These are phyloP conservation scores for Aspergillus hancockii DNA, from an alignment of 495 filamentous ascomycete species.

Conservation along the genomic window DNA sequence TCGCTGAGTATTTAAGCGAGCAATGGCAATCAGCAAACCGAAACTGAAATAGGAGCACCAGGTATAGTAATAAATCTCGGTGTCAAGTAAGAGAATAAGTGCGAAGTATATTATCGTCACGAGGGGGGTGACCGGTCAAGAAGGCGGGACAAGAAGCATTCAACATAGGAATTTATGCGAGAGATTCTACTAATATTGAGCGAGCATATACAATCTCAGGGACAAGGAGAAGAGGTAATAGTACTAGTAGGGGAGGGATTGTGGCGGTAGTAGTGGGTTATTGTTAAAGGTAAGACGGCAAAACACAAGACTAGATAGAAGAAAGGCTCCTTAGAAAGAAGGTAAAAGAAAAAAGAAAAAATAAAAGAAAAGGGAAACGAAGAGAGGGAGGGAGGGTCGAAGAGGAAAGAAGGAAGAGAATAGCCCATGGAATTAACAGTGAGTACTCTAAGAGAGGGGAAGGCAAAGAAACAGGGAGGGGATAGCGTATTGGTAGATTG, in stretches of 20 bases:
- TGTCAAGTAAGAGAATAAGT: not conserved
- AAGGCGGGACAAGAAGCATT: not conserved
- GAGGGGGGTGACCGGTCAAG: not conserved
- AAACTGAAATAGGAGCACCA: not conserved
- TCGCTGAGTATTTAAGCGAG: not conserved
- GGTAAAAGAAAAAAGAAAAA: constrained; percentile 15
- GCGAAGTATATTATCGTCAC: not conserved
- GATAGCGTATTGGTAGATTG: constrained; percentile 16
- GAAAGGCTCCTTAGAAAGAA: not conserved
- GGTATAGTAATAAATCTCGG: not conserved
- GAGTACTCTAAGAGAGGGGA: not conserved
- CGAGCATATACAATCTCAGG: not conserved
- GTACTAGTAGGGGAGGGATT: not conserved
- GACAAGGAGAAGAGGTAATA: not conserved
- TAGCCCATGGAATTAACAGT: not conserved
- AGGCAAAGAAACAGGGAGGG: constrained; percentile 8
- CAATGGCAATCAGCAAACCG: not conserved
- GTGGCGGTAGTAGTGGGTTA: not conserved
- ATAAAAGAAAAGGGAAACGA: constrained; percentile 2
- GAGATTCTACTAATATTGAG: not conserved
- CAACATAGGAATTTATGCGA: not conserved
- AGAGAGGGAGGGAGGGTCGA: constrained; percentile 9
- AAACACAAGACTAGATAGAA: not conserved
- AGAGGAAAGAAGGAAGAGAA: constrained; percentile 14
- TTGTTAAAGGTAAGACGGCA: not conserved